phyloP scores from a whole-genome alignment of 2,329 filamentous ascomycete species.

The Alternaria consortialis region DNA sequence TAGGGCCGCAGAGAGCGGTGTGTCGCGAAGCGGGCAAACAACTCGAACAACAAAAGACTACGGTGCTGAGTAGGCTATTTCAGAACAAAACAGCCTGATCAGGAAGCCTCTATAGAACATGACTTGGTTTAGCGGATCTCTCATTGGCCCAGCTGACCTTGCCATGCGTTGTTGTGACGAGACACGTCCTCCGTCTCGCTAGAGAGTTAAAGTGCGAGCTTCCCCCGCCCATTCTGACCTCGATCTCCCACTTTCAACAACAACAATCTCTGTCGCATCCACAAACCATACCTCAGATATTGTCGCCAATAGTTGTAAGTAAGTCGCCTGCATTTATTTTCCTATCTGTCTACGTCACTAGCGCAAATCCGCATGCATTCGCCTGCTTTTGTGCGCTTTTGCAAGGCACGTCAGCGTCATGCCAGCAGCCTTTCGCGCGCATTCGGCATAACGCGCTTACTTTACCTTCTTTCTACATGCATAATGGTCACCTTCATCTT shows the following conservation, averaged over 20 bases:
- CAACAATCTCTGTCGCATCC: constrained; percentile 20
- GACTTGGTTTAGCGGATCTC: neutral
- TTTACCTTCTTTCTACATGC: neutral
- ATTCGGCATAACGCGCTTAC: constrained; percentile 3
- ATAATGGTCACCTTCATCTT: neutral
- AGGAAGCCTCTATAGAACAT: neutral
- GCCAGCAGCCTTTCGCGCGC: constrained; percentile 6
- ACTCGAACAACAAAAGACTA: neutral
- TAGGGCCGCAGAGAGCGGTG: neutral
- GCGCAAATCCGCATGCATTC: neutral
- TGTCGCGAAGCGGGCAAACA: neutral
- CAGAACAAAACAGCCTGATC: neutral
- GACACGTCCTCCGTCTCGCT: constrained; percentile 17
- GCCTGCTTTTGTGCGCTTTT: constrained; percentile 5
- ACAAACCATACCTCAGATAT: constrained; percentile 3
- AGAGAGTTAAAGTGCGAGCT: constrained; percentile 15
- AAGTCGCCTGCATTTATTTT: constrained; percentile 22
- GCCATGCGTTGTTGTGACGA: constrained; percentile 29
- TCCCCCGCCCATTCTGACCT: constrained; percentile 12
- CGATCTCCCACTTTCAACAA: constrained; percentile 22
- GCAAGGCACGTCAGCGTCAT: neutral
- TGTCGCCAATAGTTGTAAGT: constrained; percentile 7
- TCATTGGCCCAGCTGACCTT: constrained; percentile 22
- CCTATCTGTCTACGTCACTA: neutral
- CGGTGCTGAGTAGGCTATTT: neutral